Conservation (phyloP, 1,139 yeast genomes). For the Meyerozyma smithsonii region DNA sequence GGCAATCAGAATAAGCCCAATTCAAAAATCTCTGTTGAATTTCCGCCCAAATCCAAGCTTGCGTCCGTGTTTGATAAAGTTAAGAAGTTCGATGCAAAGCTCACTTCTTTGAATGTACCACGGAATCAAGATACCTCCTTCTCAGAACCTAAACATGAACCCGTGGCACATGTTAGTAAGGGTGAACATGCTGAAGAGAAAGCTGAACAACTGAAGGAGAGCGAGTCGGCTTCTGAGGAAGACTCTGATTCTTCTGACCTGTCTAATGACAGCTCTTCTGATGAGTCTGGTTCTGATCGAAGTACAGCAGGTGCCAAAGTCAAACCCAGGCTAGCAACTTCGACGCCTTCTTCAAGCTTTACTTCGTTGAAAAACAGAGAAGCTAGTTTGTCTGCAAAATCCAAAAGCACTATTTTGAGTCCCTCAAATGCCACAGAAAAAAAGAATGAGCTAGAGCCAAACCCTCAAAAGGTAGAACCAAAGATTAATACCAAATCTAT, state of each 20-base stretch:
- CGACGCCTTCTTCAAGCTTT: not conserved
- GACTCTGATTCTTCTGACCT: not conserved
- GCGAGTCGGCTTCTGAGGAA: not conserved
- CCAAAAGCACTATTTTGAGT: not conserved
- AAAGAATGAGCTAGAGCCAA: not conserved
- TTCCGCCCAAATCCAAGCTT: constrained; percentile 11
- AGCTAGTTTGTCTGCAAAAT: not conserved
- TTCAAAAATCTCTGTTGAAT: constrained; percentile 6
- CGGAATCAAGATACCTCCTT: not conserved
- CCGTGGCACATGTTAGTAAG: not conserved
- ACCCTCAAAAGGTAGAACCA: not conserved
- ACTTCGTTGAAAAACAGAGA: not conserved
- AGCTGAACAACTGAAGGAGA: not conserved
- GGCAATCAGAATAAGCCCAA: constrained; percentile 1
- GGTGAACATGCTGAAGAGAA: not conserved
- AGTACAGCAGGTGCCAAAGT: not conserved
- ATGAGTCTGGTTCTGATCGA: not conserved
- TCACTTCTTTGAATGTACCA: constrained; percentile 6
- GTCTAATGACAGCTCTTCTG: not conserved
- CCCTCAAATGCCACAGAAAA: not conserved
- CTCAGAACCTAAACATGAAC: not conserved
- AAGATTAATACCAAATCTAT: not conserved
- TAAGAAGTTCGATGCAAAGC: constrained; percentile 16
- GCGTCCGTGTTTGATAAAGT: constrained; percentile 15
- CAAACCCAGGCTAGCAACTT: not conserved